Base-by-base conservation (phyloP, 768 basidiomycete genomes). In the Grammothele lineata region DNA sequence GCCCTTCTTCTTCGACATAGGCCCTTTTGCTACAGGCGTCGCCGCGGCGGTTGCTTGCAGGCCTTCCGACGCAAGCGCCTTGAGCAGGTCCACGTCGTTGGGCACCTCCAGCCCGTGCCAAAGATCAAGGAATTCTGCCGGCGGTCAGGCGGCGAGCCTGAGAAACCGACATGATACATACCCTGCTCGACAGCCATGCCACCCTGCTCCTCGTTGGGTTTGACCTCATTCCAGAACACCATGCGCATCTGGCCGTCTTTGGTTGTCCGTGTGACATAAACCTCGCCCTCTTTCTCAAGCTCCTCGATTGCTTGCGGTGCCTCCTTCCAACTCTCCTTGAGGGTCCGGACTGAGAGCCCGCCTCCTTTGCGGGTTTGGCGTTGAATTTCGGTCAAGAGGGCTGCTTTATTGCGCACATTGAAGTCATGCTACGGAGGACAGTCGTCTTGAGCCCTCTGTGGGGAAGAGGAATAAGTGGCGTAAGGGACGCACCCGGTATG, bases 281-380 rank as follows among this genome's bases (percentile, higher is more conserved):
- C 88, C 46, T 92, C 87, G 0, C 90, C 91, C 57, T 89, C 86
- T 59, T 86, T 79, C 63, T 92, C 90, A n/a, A 94, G 73, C 64
- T 93, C 89, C 60, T 92, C 89, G 36, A 94, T 83, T 0, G 87
- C 88, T 36, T 74, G 69, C 1, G 85, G 84, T 0, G 92, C 87
- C 55, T 89, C 87, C 57, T 89, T 87, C 91, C 92, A 96, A 12
- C 87, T 85, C 62, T 95, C 92, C 59, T 93, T 92, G 34, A 96
- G 70, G 1, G 81, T 75, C 17, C 89, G 81, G 24, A 95, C 85
- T 12, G 89, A 80, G 24, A 95, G 80, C 3, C 92, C 92, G 2
- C 89, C 86, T 10, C 90, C 91, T 56, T 84, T 85, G 23, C 83
- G 80, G 2, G 88, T 87, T 56, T 88, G 82, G 1, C 87, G 81